Percentiles rank a stretch among this genome's conserved stretches.
phyloP scores from a whole-genome alignment of 2,329 filamentous ascomycete genomes.

The Calonectria henricotiae region DNA sequence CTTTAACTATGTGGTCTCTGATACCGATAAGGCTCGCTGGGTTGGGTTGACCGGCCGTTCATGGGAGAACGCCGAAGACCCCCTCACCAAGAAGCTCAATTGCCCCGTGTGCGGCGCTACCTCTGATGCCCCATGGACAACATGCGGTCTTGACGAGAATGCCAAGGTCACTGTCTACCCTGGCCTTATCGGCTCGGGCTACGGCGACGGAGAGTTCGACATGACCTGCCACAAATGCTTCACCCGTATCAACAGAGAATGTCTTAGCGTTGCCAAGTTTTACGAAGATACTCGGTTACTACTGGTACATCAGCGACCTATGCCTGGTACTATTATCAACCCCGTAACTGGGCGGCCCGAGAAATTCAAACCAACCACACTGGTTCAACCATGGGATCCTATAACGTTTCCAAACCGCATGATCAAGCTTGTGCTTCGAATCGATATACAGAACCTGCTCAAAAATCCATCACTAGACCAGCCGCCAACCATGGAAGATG shows the following conservation, averaged over 20 bases:
- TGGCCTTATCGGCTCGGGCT: constrained; percentile 69
- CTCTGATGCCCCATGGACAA: constrained; percentile 71
- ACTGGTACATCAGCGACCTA: constrained; percentile 64
- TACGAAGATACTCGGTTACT: constrained; percentile 68
- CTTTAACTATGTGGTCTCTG: constrained; percentile 68
- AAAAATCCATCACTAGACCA: constrained; percentile 43
- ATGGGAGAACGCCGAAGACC: constrained; percentile 72
- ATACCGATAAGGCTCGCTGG: constrained; percentile 63
- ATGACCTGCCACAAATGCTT: constrained; percentile 69
- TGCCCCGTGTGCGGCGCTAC: constrained; percentile 62
- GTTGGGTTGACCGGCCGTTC: constrained; percentile 61
- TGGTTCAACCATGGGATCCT: constrained; percentile 30
- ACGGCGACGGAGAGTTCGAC: constrained; percentile 72
- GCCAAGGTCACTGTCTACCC: constrained; percentile 41
- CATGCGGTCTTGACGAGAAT: constrained; percentile 51
- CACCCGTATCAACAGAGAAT: constrained; percentile 68
- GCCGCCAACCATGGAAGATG: constrained; percentile 65
- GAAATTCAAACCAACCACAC: background rate
- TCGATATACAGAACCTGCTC: constrained; percentile 61
- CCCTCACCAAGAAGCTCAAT: constrained; percentile 60
- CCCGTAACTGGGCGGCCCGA: constrained; percentile 68
- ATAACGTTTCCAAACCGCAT: constrained; percentile 74
- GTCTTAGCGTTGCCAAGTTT: constrained; percentile 73
- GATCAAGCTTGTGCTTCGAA: constrained; percentile 65
- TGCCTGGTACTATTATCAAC: constrained; percentile 80